Base-by-base conservation (phyloP, 2,329 filamentous ascomycete species). In the Pseudogymnoascus sp. region DNA sequence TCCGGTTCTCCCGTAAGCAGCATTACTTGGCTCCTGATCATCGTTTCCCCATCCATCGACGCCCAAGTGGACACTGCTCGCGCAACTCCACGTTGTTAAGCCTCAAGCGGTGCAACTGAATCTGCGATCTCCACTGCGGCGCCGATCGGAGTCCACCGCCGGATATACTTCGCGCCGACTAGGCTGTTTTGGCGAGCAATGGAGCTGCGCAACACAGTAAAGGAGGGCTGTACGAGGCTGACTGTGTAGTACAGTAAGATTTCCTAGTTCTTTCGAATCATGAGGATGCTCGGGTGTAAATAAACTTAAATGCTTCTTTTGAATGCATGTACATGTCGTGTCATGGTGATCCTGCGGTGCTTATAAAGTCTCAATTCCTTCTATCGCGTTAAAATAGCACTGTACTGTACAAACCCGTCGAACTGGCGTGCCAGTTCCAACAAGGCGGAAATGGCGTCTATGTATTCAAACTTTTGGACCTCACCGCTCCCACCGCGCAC, bases 401-500 rank as follows among this genome's bases (percentile, higher is more conserved):
- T 17, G 26, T 50, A 50, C 44, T 50, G 44, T 56, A 56, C 46
- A 56, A 56, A 33, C 46, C 46, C n/a, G 29, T 56, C 46, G 26
- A 56, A 56, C 46, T 56, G 46, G 46, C 46, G 46, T 56, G 19
- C 46, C 46, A 56, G 46, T 13, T 56, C n/a, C 26, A 17, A 56
- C 29, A 33, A 13, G 46, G 46, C 10, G 26, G 5, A 56, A 33
- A 56, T 56, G 26, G 46, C n/a, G 46, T 19, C 46, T 11, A 33
- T 33, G 26, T 56, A 56, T 33, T 19, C 26, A 56, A 56, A 56
- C 46, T 56, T 56, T 56, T 56, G 3, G 23, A 33, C 46, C 29
- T 56, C 46, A 19, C 46, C 46, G 46, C 26, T 56, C 46, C 46
- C 10, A 56, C n/a, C 19, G 46, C 26, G 5, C 26, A 31, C n/a